These are phyloP conservation scores for Phytophthora pistaciae DNA, from an alignment of 352 stramenopile species.

Conservation along the genomic window DNA sequence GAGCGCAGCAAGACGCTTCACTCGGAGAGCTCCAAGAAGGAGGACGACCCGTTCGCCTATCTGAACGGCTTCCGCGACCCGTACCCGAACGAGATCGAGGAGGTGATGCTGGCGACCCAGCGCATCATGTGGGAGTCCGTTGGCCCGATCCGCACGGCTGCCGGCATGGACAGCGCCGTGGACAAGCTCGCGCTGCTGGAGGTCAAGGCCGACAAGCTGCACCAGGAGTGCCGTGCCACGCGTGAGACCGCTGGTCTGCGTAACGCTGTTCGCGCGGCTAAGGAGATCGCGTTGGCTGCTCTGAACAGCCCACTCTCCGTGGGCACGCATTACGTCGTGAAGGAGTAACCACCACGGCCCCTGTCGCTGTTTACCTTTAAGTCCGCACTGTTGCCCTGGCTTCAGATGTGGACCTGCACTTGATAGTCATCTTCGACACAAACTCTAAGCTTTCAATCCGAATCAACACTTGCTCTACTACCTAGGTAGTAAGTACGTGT, in stretches of 20 bases:
- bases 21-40: constrained; percentile 18
- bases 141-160: constrained; percentile 86
- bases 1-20: constrained; percentile 31
- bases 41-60: constrained; percentile 48
- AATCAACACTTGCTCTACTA: no score
- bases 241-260: constrained; percentile 85
- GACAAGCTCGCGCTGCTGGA: constrained; percentile 86
- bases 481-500: no score
- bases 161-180: constrained; percentile 80
- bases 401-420: no score
- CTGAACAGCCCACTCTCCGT: constrained; percentile 82
- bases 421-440: no score
- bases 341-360: constrained; percentile 31
- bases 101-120: constrained; percentile 70
- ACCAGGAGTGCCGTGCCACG: constrained; percentile 68
- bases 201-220: constrained; percentile 81
- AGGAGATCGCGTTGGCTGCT: constrained; percentile 89
- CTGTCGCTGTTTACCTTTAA: no score
- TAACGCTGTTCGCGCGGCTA: constrained; percentile 89
- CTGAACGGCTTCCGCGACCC: constrained; percentile 54
- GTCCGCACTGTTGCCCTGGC: no score
- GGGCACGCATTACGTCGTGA: constrained; percentile 92
- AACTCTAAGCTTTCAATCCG: no score
- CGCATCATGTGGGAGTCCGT: constrained; percentile 96
- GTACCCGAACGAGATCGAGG: constrained; percentile 60